Evolutionary conservation across 2,329 filamentous ascomycete species (phyloP), one percentile per base, ranked within the genome.

Genomic region (Fusarium sacchari): DNA sequence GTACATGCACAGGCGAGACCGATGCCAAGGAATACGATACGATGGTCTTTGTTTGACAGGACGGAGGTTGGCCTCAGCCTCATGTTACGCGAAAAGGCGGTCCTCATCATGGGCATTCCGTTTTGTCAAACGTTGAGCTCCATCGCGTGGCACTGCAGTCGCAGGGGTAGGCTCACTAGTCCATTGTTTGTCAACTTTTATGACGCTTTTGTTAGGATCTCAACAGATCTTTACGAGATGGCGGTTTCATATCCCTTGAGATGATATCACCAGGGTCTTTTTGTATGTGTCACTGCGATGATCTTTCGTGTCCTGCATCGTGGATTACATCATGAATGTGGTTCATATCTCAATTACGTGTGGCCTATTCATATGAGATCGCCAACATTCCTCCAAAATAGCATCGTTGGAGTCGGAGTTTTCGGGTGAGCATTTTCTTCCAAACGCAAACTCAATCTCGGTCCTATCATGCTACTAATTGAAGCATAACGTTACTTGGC

Each of bases 281-380:
- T 63, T 15, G 11, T 28, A 59, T 55, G 43, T 56, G 40, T 66
- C 60, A 43, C 40, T 18, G 43, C 43, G 72, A 67, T 53, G 72
- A 75, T 71, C 65, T 30, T 24, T 43, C 46, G 8, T 30, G 42
- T 47, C 36, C 20, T 63, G 36, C 47, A 18, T 66, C 34, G 37
- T 73, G 34, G 26, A 65, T 67, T 73, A 64, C 57, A 70, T 74
- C 72, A 75, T 74, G 70, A 70, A 52, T 72, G 69, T 70, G 72
- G 72, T 60, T 60, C 72, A 34, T 32, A 39, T 47, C 39, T 62
- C 34, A 26, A 22, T 18, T 18, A 30, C 24, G 42, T 22, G 24
- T 14, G 55, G 46, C 68, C 56, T 52, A 32, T 42, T 20, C 13
- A 57, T 53, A 49, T 68, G 58, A 59, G 46, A 59, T 59, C 42